These are phyloP conservation scores for Beauveria medogensis DNA, from an alignment of 2,329 filamentous ascomycete species.

Conservation along the genomic window DNA sequence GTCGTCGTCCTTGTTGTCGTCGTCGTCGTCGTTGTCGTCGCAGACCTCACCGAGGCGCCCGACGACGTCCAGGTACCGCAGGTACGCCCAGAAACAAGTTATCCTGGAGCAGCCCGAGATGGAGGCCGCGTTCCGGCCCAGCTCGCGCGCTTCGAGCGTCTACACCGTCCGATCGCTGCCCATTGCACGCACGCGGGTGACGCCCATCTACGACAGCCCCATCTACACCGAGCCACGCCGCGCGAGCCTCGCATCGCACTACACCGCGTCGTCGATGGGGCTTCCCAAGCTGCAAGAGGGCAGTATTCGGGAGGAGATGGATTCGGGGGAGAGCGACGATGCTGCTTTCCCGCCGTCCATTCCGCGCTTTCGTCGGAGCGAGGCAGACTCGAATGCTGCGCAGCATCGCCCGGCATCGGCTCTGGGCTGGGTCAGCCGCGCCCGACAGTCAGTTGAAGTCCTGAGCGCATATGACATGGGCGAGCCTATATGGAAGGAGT, in stretches of 20 bases:
- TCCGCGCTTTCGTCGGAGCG: neutral
- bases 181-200: neutral
- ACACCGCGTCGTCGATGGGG: neutral
- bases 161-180: neutral
- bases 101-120: slow-evolving; percentile 1
- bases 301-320: neutral
- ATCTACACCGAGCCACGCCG: neutral
- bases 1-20: neutral
- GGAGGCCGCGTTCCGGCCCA: neutral
- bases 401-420: neutral
- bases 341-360: slow-evolving; percentile 4
- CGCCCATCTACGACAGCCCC: neutral
- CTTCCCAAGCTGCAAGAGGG: neutral
- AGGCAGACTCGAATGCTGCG: neutral
- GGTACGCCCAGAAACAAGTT: neutral
- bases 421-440: slow-evolving; percentile 5
- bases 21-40: neutral
- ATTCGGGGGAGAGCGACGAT: neutral
- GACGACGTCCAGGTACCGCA: neutral
- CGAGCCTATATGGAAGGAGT: neutral
- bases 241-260: neutral
- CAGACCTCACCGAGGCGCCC: neutral
- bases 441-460: neutral
- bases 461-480: neutral
- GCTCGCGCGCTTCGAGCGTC: neutral